phyloP scores from a whole-genome alignment of 2,329 filamentous ascomycete species.

The Sporothrix luriei region DNA sequence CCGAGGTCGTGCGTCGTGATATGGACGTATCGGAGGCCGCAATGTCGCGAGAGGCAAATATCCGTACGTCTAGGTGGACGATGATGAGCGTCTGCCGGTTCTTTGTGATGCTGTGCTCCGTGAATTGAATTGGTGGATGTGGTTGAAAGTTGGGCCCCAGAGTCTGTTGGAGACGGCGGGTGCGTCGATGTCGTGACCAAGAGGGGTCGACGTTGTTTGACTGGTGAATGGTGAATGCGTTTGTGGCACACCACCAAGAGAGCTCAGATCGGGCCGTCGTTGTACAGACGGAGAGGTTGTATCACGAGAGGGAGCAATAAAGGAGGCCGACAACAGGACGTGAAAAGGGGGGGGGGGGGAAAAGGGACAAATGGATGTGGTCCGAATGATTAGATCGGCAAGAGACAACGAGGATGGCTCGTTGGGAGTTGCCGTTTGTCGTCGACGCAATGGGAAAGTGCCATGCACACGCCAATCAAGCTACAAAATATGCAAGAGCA shows the following conservation, averaged over 20 bases:
- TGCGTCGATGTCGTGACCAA: neutral
- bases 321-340: neutral
- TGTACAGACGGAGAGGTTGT: neutral
- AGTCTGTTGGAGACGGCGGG: neutral
- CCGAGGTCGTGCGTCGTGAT: neutral
- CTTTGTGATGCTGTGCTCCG: neutral
- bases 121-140: neutral
- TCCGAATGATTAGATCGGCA: neutral
- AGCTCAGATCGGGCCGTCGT: neutral
- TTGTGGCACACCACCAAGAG: neutral
- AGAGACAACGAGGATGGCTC: conserved; percentile 1
- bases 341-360: neutral
- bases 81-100: neutral
- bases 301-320: neutral
- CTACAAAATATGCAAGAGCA: too few relatives aligned
- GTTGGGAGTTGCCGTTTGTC: neutral
- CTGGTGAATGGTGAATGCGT: neutral
- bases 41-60: neutral
- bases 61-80: neutral
- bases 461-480: neutral
- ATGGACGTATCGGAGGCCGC: neutral
- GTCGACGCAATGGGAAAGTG: neutral
- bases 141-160: neutral
- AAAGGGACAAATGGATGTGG: neutral
- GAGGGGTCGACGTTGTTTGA: neutral